These are phyloP conservation scores for Lunasporangiospora selenospora DNA, from an alignment of 192 early-diverging fungal species.

Conservation along the genomic window DNA sequence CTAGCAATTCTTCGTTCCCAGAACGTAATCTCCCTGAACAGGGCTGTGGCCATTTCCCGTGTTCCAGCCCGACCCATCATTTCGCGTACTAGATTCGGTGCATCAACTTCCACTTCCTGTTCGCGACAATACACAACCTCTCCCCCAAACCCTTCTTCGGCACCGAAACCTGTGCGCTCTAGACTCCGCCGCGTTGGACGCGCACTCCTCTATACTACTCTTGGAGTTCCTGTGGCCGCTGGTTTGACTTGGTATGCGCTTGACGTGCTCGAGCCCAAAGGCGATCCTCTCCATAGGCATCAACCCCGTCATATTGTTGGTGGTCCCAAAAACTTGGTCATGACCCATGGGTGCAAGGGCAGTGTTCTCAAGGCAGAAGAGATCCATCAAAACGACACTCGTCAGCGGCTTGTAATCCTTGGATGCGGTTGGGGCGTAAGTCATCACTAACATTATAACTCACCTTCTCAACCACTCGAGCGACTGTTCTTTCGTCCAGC, in stretches of 20 bases:
- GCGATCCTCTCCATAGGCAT: constrained; percentile 22
- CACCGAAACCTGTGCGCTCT: constrained; percentile 9
- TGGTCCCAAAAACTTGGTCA: constrained; percentile 54
- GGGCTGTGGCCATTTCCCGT: too few species aligned
- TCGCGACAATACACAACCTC: not conserved
- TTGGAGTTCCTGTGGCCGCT: constrained; percentile 23
- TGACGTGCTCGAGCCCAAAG: constrained; percentile 5
- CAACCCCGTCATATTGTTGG: constrained; percentile 37
- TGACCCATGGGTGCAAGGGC: constrained; percentile 43
- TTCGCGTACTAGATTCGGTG: too few species aligned
- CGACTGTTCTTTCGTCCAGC: not conserved
- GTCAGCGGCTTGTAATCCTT: constrained; percentile 57
- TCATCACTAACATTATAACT: too few species aligned
- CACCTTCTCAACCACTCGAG: too few species aligned
- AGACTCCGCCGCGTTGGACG: constrained; percentile 22
- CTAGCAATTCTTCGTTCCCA: not conserved
- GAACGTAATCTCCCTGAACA: too few species aligned
- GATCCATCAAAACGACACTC: constrained; percentile 45
- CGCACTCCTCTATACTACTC: constrained; percentile 3
- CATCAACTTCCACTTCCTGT: not conserved
- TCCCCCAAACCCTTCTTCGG: not conserved
- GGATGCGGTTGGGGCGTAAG: constrained; percentile 65
- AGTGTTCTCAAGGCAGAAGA: constrained; percentile 50
- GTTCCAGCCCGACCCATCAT: too few species aligned
- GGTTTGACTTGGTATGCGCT: constrained; percentile 8